Evolutionary conservation across 345 rosid species (phyloP), one percentile per base, ranked within the genome.

Genomic region (Salix exigua): DNA sequence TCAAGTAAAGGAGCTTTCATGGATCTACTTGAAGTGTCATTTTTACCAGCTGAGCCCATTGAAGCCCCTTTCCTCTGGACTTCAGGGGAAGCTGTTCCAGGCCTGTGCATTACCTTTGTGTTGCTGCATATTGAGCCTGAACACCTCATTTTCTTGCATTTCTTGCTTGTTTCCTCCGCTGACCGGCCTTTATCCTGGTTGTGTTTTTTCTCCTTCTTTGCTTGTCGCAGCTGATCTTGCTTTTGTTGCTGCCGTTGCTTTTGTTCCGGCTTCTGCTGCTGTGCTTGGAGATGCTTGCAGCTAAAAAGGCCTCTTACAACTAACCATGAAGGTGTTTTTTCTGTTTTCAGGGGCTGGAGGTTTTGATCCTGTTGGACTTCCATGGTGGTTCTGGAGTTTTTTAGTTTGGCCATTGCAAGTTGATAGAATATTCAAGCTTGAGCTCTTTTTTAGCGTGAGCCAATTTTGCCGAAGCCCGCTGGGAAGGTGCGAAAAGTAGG

Each of bases 61-160:
- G 85, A 73, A 48, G 83, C 84, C 82, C 84, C 83, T 73, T 81
- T 89, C 82, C 74, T 88, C 21, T 70, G 89, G 72, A 74, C 31
- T 50, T 88, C 92, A 51, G 88, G 88, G 33, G 88, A 84, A 17
- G 82, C 38, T 14, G 60, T 70, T 71, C 85, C 87, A 12, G 90
- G 89, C 77, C 82, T 84, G 38, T 87, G 86, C 87, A 84, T 86
- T 38, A 89, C 87, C 80, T 87, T 86, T 35, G 93, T 89, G 86
- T 89, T 91, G 88, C 88, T 91, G 77, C 96, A 91, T 8, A 91
- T 76, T 10, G 96, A 91, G 21, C 93, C 96, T 16, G 96, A 89
- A 66, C 96, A 90, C 74, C 79, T 91, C 81, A 90, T 84, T 78
- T 91, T 91, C 91, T 91, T 89, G 87, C 84, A 76, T 79, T 84